Conservation (phyloP, 2,329 filamentous ascomycete species). For the Cryphonectria parasitica region DNA sequence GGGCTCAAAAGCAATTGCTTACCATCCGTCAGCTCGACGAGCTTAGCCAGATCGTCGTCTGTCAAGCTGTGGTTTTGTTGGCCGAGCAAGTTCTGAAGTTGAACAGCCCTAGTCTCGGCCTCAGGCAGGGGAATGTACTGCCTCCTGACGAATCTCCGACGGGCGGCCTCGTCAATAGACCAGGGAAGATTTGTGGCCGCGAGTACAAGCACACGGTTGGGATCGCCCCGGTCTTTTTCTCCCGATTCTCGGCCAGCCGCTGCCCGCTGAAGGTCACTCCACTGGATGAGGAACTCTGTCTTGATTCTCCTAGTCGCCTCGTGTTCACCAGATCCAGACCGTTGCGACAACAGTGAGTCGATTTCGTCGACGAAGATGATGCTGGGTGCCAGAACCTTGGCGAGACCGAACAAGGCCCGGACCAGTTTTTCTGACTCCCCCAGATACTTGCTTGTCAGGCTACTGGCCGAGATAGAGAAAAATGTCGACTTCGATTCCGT, state of each 20-base stretch:
- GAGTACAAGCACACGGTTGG: conserved; percentile 86
- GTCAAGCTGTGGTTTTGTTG: conserved; percentile 85
- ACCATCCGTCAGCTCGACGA: conserved; percentile 88
- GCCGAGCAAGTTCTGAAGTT: conserved; percentile 77
- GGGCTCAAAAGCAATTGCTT: conserved; percentile 37
- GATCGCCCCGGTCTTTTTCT: conserved; percentile 74
- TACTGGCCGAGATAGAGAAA: conserved; percentile 95
- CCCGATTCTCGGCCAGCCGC: conserved; percentile 80
- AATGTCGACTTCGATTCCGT: conserved; percentile 95
- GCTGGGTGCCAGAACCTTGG: conserved; percentile 84
- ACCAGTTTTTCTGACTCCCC: conserved; percentile 97
- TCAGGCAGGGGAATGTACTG: conserved; percentile 97
- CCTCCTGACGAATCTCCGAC: conserved; percentile 85
- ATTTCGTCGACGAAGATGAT: conserved; percentile 99
- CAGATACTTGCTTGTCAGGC: conserved; percentile 91
- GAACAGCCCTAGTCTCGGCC: conserved; percentile 75
- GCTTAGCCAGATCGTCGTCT: conserved; percentile 69
- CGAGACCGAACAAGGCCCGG: conserved; percentile 85
- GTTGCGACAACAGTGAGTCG: conserved; percentile 84
- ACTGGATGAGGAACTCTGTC: conserved; percentile 97
- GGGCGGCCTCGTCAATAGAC: conserved; percentile 95
- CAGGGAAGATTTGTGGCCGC: conserved; percentile 96
- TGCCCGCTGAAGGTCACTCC: conserved; percentile 90
- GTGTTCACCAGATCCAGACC: conserved; percentile 83
- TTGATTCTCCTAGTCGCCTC: conserved; percentile 94